Base-by-base conservation (phyloP, 106 monocot species). In the Cymbidium sinense region DNA sequence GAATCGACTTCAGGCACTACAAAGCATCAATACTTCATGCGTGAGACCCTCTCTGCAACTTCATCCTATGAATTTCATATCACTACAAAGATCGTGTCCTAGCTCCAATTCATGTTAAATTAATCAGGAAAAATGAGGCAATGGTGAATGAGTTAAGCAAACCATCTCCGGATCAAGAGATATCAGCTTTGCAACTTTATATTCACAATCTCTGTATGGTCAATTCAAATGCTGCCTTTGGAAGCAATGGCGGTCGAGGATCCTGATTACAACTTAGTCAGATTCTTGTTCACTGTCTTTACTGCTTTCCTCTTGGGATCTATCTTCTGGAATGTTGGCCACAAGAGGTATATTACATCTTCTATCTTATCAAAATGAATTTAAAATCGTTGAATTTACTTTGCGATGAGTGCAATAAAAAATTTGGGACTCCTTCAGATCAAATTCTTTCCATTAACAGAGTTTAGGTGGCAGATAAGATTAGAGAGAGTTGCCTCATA, bases 301-400 rank as follows among this genome's bases (percentile, higher is more conserved):
- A 85, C 83, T 33, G 87, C 70, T 39, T 30, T 89, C 34, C 33
- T 95, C 19, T 77, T 95, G 33, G 95, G 95, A 20, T 81, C 84
- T n/a, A 77, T 95, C 10, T 95, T 95, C 73, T 95, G 95, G 95
- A 52, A 78, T 28, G 72, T 88, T 25, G 95, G 88, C 5, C 11
- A 50, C 0, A 92, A 81, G 43, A 78, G 86, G 91, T 91, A 80
- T n/a, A n/a, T n/a, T n/a, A n/a, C 5, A 19, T 35, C 41, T 41
- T 41, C 9, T 9, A 41, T 41, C 41, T 41, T 0, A 41, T 41
- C 5, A 41, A 41, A 41, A 41, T 41, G 41, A 41, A 41, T 41
- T 41, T 41, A 9, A 41, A 39, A 41, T 6, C 9, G 9, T 41
- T 41, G 9, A 9, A 41, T 2, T 39, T 39, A 39, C 39, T 39